Evolutionary conservation across 352 stramenopile species (phyloP).

Genomic region (Globisporangium takayamanum): DNA sequence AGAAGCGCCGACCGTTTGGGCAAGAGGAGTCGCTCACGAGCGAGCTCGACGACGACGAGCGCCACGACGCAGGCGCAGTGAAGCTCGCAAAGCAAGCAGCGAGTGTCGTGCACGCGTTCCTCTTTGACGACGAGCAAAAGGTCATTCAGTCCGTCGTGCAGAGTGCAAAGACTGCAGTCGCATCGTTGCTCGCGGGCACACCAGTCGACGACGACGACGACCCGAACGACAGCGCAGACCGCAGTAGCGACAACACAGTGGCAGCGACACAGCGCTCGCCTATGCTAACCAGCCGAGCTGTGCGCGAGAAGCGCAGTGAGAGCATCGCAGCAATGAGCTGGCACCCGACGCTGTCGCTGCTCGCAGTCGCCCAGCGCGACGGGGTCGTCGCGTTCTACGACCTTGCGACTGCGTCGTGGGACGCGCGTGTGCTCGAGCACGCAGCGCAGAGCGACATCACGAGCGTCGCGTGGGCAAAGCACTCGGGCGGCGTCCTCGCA

Average conservation of each 20-base stretch:
- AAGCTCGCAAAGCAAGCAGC: slow-evolving; percentile 31
- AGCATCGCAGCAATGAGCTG: slow-evolving; percentile 54
- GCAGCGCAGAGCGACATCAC: slow-evolving; percentile 45
- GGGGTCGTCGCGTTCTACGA: slow-evolving; percentile 66
- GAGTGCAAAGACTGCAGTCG: slow-evolving; percentile 8
- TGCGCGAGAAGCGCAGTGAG: slow-evolving; percentile 22
- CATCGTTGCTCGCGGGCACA: slow-evolving; percentile 21
- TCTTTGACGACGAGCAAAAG: slow-evolving; percentile 55
- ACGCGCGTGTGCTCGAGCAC: slow-evolving; percentile 57
- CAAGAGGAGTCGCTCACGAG: slow-evolving; percentile 53
- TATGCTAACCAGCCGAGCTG: background rate
- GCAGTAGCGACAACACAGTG: background rate
- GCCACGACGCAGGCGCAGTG: slow-evolving; percentile 31
- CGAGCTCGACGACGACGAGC: slow-evolving; percentile 30
- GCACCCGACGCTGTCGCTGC: slow-evolving; percentile 44
- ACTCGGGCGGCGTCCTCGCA: slow-evolving; percentile 48
- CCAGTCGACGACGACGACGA: slow-evolving; percentile 16
- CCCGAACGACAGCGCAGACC: slow-evolving; percentile 21
- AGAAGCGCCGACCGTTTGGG: slow-evolving; percentile 47
- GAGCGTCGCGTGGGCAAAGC: slow-evolving; percentile 56
- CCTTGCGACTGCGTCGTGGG: slow-evolving; percentile 44
- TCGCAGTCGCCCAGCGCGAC: slow-evolving; percentile 68
- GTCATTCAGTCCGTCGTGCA: slow-evolving; percentile 35
- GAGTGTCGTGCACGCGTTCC: slow-evolving; percentile 26
- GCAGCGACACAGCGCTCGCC: background rate